Evolutionary conservation across 2,329 filamentous ascomycete species (phyloP).

Genomic region (Xylaria sp.): DNA sequence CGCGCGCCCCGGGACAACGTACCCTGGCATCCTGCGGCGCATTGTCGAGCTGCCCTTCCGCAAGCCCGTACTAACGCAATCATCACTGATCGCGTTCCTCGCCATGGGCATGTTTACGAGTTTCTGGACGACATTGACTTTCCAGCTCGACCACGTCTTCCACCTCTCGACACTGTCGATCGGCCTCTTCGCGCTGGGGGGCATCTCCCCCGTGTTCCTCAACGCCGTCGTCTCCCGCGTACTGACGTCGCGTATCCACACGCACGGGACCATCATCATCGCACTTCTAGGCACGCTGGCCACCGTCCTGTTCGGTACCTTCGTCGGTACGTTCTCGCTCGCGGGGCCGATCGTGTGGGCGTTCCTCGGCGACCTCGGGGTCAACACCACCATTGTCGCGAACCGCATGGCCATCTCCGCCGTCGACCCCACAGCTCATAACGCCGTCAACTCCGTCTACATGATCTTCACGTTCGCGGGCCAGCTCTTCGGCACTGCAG

Average conservation of each 20-base stretch:
- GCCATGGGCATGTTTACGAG: slow-evolving; percentile 63
- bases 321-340: slow-evolving; percentile 50
- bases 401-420: slow-evolving; percentile 49
- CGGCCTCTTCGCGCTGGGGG: slow-evolving; percentile 48
- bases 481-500: slow-evolving; percentile 50
- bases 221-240: slow-evolving; percentile 46
- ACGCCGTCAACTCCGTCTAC: slow-evolving; percentile 53
- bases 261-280: slow-evolving; percentile 44
- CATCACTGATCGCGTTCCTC: slow-evolving; percentile 73
- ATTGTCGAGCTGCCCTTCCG: slow-evolving; percentile 72
- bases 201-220: slow-evolving; percentile 47
- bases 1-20: slow-evolving; percentile 75
- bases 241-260: slow-evolving; percentile 44
- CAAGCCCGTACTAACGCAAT: slow-evolving; percentile 76
- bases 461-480: slow-evolving; percentile 52
- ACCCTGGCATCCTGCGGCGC: slow-evolving; percentile 71
- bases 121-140: slow-evolving; percentile 60
- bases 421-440: slow-evolving; percentile 50
- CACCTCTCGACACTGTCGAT: slow-evolving; percentile 45
- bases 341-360: slow-evolving; percentile 51
- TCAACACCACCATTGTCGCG: slow-evolving; percentile 49
- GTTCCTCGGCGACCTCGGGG: slow-evolving; percentile 50
- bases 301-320: slow-evolving; percentile 46
- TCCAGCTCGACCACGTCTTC: slow-evolving; percentile 47
- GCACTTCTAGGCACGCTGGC: slow-evolving; percentile 39